These are phyloP conservation scores for Allium fistulosum DNA, from an alignment of 106 monocot species.

Conservation along the genomic window DNA sequence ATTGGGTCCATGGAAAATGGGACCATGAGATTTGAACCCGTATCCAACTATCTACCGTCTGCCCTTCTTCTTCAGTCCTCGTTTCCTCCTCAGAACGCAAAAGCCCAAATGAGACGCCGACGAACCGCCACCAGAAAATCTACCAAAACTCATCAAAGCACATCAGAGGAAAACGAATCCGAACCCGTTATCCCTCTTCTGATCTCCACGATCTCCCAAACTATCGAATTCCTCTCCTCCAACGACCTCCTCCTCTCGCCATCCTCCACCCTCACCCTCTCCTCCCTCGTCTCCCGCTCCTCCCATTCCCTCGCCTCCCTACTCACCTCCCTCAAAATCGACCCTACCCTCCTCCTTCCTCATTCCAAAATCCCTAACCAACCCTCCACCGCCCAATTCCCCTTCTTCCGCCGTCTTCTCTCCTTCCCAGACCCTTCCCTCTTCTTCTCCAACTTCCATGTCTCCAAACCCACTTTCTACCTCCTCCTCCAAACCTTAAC, in stretches of 20 bases:
- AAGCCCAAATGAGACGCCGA: background rate
- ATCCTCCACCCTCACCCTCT: constrained; percentile 11
- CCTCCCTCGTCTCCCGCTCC: constrained; percentile 24
- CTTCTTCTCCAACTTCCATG: constrained; percentile 54
- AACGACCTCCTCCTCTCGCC: constrained; percentile 28
- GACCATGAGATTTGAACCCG: too few species aligned
- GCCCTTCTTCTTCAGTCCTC: background rate
- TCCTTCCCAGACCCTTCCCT: constrained; percentile 21
- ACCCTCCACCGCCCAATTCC: constrained; percentile 8
- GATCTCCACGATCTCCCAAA: constrained; percentile 16
- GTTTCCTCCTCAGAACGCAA: background rate
- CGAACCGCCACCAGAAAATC: too few species aligned
- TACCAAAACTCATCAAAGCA: background rate
- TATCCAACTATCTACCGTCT: too few species aligned
- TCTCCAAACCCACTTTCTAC: constrained; percentile 57
- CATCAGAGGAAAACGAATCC: background rate
- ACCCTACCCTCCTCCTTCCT: background rate
- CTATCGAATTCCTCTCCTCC: constrained; percentile 24
- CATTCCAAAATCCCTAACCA: constrained; percentile 1
- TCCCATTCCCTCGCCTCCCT: constrained; percentile 20
- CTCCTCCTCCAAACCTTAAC: constrained; percentile 59
- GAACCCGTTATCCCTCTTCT: background rate
- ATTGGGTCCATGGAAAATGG: too few species aligned
- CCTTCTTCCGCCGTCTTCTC: constrained; percentile 63
- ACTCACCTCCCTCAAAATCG: constrained; percentile 6